Percentiles rank a stretch among this genome's conserved stretches.
Evolutionary conservation across 371 early-diverging fungal genomes (phyloP).

Genomic region (Mortierella sp.): DNA sequence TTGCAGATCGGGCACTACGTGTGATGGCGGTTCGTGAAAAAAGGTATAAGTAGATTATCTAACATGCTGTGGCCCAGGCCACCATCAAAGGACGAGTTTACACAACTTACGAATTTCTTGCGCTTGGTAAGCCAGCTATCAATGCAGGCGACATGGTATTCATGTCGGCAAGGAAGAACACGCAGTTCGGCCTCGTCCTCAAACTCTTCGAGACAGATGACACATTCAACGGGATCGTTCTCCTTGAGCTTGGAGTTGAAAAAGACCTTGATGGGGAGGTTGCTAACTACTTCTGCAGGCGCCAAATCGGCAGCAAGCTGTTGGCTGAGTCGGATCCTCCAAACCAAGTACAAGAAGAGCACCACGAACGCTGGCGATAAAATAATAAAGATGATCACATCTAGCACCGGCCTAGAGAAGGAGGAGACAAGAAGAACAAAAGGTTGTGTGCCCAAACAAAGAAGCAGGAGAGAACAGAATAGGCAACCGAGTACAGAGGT

Average conservation of each 20-base stretch:
- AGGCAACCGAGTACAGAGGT: neutral
- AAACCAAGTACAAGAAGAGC: constrained; percentile 77
- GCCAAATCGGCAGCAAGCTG: constrained; percentile 75
- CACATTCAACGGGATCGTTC: constrained; percentile 86
- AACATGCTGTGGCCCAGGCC: neutral
- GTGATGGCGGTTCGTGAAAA: neutral
- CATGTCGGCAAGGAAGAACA: constrained; percentile 89
- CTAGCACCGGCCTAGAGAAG: constrained; percentile 74
- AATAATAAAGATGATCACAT: constrained; percentile 79
- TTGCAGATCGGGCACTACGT: constrained; percentile 81
- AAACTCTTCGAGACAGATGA: constrained; percentile 94
- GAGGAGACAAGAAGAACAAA: neutral
- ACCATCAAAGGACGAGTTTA: neutral
- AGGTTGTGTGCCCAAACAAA: neutral
- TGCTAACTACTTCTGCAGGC: constrained; percentile 73
- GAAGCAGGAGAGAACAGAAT: constrained; percentile 13
- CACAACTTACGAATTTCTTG: constrained; percentile 73
- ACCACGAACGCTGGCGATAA: constrained; percentile 81
- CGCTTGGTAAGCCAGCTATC: constrained; percentile 87
- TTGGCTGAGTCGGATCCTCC: constrained; percentile 75
- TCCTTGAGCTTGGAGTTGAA: constrained; percentile 65
- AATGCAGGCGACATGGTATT: constrained; percentile 93
- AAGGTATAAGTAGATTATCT: neutral
- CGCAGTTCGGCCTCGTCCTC: constrained; percentile 81
- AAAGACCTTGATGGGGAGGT: constrained; percentile 73